Evolutionary conservation across 164 flowering plant species (phyloP).

Genomic region (Tinospora cordifolia): DNA sequence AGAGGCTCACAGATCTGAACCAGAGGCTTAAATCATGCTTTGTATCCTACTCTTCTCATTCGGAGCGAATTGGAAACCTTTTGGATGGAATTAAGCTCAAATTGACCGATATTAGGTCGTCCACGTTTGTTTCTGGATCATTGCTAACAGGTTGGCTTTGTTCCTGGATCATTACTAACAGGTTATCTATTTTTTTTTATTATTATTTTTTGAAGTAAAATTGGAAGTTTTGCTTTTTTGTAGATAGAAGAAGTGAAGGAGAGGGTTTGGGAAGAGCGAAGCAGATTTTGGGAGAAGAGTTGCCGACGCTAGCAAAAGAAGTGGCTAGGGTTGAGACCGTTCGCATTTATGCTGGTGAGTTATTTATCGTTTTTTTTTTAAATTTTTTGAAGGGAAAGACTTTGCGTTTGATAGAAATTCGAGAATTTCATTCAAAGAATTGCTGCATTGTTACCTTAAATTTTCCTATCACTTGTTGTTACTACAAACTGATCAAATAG

Average conservation of each 20-base stretch:
- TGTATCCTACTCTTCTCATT: slow-evolving; percentile 36
- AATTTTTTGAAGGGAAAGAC: neutral
- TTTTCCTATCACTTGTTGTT: neutral
- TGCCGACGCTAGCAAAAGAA: slow-evolving; percentile 82
- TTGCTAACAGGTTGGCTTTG: slow-evolving; percentile 21
- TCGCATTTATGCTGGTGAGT: slow-evolving; percentile 77
- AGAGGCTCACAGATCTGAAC: slow-evolving; percentile 29
- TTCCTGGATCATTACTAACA: slow-evolving; percentile 8
- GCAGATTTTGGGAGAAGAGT: slow-evolving; percentile 56
- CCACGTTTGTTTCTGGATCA: slow-evolving; percentile 21
- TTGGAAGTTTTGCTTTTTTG: neutral
- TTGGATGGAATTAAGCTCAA: slow-evolving; percentile 26
- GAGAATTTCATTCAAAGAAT: neutral
- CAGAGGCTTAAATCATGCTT: slow-evolving; percentile 31
- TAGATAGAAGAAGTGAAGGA: slow-evolving; percentile 43
- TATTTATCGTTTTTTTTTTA: no score
- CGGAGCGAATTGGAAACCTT: slow-evolving; percentile 25
- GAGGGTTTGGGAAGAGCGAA: slow-evolving; percentile 25
- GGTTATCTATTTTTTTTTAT: slow-evolving; percentile 25
- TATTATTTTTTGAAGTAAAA: neutral
- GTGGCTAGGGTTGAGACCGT: slow-evolving; percentile 89
- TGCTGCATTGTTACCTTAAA: neutral
- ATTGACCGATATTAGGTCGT: slow-evolving; percentile 41
- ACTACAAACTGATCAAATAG: neutral
- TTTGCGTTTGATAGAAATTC: neutral